Evolutionary conservation across 306 rosid species (phyloP), one percentile per base, ranked within the genome.

Genomic region (Vachellia pachyceras): DNA sequence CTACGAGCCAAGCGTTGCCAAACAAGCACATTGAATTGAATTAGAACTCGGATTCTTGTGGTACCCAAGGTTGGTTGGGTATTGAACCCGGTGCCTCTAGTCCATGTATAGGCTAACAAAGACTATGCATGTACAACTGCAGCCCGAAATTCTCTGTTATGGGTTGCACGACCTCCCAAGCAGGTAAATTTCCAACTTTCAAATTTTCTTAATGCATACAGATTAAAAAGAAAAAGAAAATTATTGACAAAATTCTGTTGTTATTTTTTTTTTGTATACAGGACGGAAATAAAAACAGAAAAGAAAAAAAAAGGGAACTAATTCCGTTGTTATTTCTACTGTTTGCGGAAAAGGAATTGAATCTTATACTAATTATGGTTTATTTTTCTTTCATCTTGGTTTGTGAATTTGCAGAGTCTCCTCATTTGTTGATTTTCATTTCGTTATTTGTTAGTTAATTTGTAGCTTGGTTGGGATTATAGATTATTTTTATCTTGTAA

Each of bases 131-230:
- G n/a, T n/a, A n/a, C n/a, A n/a, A n/a, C n/a, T n/a, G n/a, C n/a
- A 36, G 35, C 35, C 40, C 67, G 15, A 6, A 11, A 22, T 25
- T 76, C 72, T 84, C 57, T 35, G 42, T 37, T 52, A 89, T 95
- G 98, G 98, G 97, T 85, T 92, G 97, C 87, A 86, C 94, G 22
- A 83, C 95, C 44, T 95, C 98, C 83, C 42, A n/a, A n/a, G n/a
- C 91, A 17, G 95, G 98, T 92, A 83, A 82, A 20, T 18, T 63
- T 77, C n/a, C 36, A 15, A 5, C 18, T 42, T 1, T 63, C 5
- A 0, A 0, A 5, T 63, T 63, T 25, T 52, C 22, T 5, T 12
- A 10, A 5, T 61, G 7, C 13, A 61, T 13, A 12, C 18, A 3
- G n/a, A 36, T 8, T 83, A n/a, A n/a, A n/a, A n/a, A n/a, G n/a